These are phyloP conservation scores for Leccinum broughii DNA, from an alignment of 768 basidiomycete species.

Conservation along the genomic window DNA sequence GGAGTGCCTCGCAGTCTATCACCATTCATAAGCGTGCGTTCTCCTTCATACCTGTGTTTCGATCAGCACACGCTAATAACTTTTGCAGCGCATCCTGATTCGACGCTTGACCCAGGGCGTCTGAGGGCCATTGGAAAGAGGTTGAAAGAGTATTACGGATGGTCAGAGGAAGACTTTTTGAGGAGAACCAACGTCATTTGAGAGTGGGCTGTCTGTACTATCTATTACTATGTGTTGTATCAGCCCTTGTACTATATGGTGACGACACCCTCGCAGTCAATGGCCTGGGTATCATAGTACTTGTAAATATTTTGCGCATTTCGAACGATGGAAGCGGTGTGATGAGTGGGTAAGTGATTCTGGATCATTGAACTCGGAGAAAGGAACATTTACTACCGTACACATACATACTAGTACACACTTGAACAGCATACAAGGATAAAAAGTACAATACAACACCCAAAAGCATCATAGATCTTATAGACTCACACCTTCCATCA, in stretches of 20 bases:
- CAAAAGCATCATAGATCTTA: no score
- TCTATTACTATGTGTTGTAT: conserved; percentile 3
- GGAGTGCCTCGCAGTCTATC: conserved; percentile 49
- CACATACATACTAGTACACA: no score
- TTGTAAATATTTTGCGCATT: no score
- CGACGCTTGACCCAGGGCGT: conserved; percentile 53
- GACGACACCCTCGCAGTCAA: not conserved
- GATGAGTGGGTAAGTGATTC: no score
- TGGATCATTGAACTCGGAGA: no score
- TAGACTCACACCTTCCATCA: no score
- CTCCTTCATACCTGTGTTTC: conserved; percentile 3
- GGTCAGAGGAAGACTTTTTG: conserved; percentile 50
- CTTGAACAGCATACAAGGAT: not conserved
- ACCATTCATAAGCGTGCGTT: conserved; percentile 72
- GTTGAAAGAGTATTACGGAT: conserved; percentile 65
- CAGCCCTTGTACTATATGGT: not conserved
- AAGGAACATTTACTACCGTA: no score
- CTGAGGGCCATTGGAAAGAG: conserved; percentile 57
- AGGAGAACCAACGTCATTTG: conserved; percentile 15
- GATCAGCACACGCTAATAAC: not conserved
- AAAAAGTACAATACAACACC: not conserved
- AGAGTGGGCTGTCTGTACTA: not conserved
- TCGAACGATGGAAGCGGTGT: no score
- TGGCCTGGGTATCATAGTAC: no score
- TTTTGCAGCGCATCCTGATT: conserved; percentile 68